Conservation (phyloP, 2,329 filamentous ascomycete genomes). For the Aureobasidium sp. region DNA sequence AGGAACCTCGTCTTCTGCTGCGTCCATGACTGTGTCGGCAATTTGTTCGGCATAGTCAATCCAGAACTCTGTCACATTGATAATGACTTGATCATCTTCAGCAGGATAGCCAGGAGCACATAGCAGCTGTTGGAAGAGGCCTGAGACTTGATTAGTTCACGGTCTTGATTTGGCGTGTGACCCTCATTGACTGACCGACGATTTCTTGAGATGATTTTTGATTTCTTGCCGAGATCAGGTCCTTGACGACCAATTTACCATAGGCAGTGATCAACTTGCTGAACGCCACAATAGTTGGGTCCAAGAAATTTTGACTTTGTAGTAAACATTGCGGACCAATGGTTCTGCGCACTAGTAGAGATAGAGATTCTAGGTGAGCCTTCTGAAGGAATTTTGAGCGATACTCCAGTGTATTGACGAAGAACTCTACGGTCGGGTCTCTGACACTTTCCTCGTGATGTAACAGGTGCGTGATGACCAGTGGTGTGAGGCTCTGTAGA, state of each 20-base stretch:
- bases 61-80: constrained; percentile 73
- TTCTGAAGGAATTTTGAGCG: constrained; percentile 55
- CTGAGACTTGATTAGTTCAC: neutral
- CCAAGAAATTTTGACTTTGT: constrained; percentile 44
- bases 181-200: constrained; percentile 29
- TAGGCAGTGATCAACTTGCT: constrained; percentile 60
- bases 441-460: constrained; percentile 51
- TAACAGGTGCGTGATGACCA: constrained; percentile 53
- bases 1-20: constrained; percentile 29
- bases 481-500: constrained; percentile 52
- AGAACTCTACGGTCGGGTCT: constrained; percentile 53
- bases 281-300: constrained; percentile 60
- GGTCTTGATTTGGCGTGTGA: neutral
- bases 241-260: constrained; percentile 56
- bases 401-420: constrained; percentile 56
- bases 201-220: constrained; percentile 42
- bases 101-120: constrained; percentile 56
- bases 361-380: constrained; percentile 50
- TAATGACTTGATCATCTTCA: constrained; percentile 66
- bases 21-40: constrained; percentile 49
- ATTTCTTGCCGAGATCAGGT: constrained; percentile 48
- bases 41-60: constrained; percentile 61
- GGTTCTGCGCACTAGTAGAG: constrained; percentile 50
- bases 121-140: constrained; percentile 5
- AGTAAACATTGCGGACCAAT: constrained; percentile 51